Conservation (phyloP, 805 yeast species). For the Kluyveromyces lactis region DNA sequence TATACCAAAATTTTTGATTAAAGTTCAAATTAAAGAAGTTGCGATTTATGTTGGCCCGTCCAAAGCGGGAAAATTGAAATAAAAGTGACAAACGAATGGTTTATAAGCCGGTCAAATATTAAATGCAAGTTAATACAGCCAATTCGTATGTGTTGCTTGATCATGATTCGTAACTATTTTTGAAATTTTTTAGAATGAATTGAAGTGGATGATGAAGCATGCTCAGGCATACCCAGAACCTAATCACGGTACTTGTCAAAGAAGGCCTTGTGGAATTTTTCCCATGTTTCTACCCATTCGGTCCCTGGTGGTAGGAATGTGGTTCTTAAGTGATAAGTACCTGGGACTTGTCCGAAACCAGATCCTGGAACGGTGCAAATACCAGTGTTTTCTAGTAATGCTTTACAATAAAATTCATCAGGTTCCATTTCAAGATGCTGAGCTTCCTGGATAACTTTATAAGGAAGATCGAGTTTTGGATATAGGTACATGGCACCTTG, state of each 20-base stretch:
- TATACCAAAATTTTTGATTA: too few relatives aligned
- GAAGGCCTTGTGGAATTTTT: conserved; percentile 67
- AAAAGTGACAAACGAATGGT: too few relatives aligned
- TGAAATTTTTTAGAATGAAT: too few relatives aligned
- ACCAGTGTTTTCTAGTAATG: conserved; percentile 79
- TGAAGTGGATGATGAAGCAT: too few relatives aligned
- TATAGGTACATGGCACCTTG: conserved; percentile 97
- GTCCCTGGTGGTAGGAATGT: conserved; percentile 94
- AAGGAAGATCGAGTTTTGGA: conserved; percentile 66
- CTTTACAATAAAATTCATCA: conserved; percentile 85
- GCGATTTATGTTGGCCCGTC: too few relatives aligned
- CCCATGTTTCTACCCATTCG: conserved; percentile 79
- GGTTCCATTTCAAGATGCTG: conserved; percentile 47
- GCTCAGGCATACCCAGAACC: too few relatives aligned
- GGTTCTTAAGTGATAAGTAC: conserved; percentile 89
- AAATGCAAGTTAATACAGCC: too few relatives aligned
- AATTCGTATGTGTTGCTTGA: too few relatives aligned
- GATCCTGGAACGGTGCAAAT: conserved; percentile 97
- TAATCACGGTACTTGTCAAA: conserved; percentile 43
- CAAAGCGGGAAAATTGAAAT: too few relatives aligned
- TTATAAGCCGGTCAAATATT: too few relatives aligned
- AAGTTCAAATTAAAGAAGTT: too few relatives aligned
- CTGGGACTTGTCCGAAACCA: conserved; percentile 90
- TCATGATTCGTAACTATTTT: too few relatives aligned
- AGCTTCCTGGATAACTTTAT: conserved; percentile 57